Conservation (phyloP, 768 basidiomycete species). For the Trametes villosa region DNA sequence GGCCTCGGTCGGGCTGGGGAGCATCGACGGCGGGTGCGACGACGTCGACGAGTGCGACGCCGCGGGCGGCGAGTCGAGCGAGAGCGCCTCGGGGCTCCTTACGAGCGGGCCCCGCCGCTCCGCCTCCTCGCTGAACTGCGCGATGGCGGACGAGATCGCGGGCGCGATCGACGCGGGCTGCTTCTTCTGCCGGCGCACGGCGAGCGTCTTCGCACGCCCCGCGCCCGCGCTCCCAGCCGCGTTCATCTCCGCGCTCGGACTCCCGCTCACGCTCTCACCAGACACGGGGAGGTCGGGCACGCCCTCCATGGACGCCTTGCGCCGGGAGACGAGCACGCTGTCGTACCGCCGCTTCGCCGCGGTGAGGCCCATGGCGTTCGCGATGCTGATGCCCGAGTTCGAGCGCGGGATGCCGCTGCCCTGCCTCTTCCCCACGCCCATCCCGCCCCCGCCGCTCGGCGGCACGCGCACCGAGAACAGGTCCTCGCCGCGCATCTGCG, state of each 20-base stretch:
- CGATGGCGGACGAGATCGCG: slow-evolving; percentile 18
- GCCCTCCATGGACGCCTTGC: slow-evolving; percentile 51
- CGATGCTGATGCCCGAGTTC: slow-evolving; percentile 61
- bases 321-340: slow-evolving; percentile 67
- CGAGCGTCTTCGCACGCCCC: slow-evolving; percentile 19
- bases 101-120: slow-evolving; percentile 2
- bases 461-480: slow-evolving; percentile 55
- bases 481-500: slow-evolving; percentile 63
- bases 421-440: slow-evolving; percentile 36
- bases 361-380: slow-evolving; percentile 51
- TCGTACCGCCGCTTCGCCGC: slow-evolving; percentile 65
- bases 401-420: slow-evolving; percentile 54
- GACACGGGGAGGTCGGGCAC: slow-evolving; percentile 2
- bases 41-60: slow-evolving; percentile 33
- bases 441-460: not conserved
- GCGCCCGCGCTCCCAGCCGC: not conserved
- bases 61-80: slow-evolving; percentile 29
- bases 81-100: slow-evolving; percentile 20
- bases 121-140: slow-evolving; percentile 8
- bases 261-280: not conserved
- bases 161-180: slow-evolving; percentile 23
- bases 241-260: not conserved
- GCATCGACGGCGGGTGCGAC: slow-evolving; percentile 25
- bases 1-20: slow-evolving; percentile 31
- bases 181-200: slow-evolving; percentile 18